phyloP scores from a whole-genome alignment of 2,329 filamentous ascomycete species.

The Aspergillaceae sp. region DNA sequence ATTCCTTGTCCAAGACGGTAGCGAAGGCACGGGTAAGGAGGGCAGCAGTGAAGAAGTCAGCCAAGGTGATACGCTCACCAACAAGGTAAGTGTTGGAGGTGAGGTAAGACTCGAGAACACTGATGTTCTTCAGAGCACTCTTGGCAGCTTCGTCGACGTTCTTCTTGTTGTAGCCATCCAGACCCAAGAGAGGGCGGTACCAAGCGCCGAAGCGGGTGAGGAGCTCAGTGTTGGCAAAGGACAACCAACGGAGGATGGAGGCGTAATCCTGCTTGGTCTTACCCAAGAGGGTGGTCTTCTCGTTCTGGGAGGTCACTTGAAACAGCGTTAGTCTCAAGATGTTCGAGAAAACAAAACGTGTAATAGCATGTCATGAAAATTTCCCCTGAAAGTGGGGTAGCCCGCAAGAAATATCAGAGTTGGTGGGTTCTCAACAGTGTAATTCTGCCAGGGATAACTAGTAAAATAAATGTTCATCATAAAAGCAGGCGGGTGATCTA shows the following conservation, averaged over 20 bases:
- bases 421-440: constrained; percentile 66
- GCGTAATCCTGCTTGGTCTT: constrained; percentile 99
- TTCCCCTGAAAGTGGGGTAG: constrained; percentile 26
- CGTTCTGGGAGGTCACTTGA: constrained; percentile 94
- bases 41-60: constrained; percentile 76
- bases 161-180: constrained; percentile 95
- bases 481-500: constrained; percentile 11
- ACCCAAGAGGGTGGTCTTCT: constrained; percentile 98
- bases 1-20: constrained; percentile 88
- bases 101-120: constrained; percentile 77
- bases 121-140: constrained; percentile 57
- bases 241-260: constrained; percentile 97
- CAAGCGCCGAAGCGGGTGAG: constrained; percentile 64
- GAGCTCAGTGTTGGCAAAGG: constrained; percentile 86
- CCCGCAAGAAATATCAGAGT: constrained; percentile 66
- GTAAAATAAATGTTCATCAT: constrained; percentile 69
- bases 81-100: constrained; percentile 92
- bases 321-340: constrained; percentile 16
- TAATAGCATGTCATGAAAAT: constrained; percentile 7
- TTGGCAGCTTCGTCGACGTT: constrained; percentile 71
- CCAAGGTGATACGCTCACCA: constrained; percentile 92
- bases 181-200: constrained; percentile 79
- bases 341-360: constrained; percentile 8
- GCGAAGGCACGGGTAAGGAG: constrained; percentile 83
- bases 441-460: constrained; percentile 99